Conservation (phyloP, 192 early-diverging fungal species). For the Pilobolus umbonatus region DNA sequence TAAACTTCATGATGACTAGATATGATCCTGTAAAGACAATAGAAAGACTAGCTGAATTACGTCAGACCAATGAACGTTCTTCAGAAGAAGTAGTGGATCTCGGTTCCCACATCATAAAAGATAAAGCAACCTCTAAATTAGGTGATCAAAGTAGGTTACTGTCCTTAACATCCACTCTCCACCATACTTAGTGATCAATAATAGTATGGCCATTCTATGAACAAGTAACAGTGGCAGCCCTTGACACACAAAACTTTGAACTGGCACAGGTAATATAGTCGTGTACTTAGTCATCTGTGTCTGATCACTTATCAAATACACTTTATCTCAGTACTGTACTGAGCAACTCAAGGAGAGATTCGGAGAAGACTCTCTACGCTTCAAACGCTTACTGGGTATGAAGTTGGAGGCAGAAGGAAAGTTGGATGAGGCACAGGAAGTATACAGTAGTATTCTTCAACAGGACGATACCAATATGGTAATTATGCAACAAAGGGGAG, state of each 20-base stretch:
- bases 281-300: not conserved
- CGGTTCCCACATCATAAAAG: constrained; percentile 22
- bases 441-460: constrained; percentile 73
- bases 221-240: constrained; percentile 74
- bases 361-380: constrained; percentile 58
- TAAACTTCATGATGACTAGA: constrained; percentile 20
- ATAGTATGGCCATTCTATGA: constrained; percentile 73
- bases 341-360: constrained; percentile 60
- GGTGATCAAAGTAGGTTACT: constrained; percentile 26
- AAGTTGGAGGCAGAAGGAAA: constrained; percentile 73
- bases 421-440: constrained; percentile 55
- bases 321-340: constrained; percentile 45
- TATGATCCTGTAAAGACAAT: constrained; percentile 18
- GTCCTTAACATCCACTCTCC: not conserved
- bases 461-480: constrained; percentile 77
- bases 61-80: constrained; percentile 22
- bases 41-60: constrained; percentile 22
- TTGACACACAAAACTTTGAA: constrained; percentile 69
- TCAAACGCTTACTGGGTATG: constrained; percentile 72
- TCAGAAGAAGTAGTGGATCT: constrained; percentile 24
- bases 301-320: no score
- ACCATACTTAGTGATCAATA: not conserved
- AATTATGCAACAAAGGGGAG: not conserved
- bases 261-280: constrained; percentile 48
- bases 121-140: constrained; percentile 16